Conservation (phyloP, 2,329 filamentous ascomycete genomes). For the Pseudogymnoascus pannorum region DNA sequence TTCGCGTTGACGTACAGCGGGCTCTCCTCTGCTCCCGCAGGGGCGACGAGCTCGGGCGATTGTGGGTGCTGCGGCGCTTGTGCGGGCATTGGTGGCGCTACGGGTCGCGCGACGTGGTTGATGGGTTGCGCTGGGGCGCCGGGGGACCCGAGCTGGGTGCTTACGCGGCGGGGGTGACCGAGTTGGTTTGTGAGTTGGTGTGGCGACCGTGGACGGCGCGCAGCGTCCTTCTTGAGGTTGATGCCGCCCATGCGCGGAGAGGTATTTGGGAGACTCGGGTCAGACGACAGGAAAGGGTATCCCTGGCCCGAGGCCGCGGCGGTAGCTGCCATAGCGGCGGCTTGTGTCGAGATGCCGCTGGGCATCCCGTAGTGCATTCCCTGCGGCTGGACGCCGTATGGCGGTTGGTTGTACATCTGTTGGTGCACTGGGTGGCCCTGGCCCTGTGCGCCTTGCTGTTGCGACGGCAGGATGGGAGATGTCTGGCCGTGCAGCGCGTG, state of each 20-base stretch:
- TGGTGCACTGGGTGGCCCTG: constrained; percentile 52
- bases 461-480: constrained; percentile 73
- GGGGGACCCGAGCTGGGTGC: constrained; percentile 63
- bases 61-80: constrained; percentile 62
- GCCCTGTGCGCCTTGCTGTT: constrained; percentile 60
- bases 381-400: constrained; percentile 65
- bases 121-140: constrained; percentile 45
- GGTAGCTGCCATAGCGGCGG: constrained; percentile 85
- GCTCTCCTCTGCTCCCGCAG: constrained; percentile 68
- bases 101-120: constrained; percentile 51
- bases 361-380: constrained; percentile 79
- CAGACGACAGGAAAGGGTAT: constrained; percentile 63
- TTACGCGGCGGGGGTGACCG: constrained; percentile 56
- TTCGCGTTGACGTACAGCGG: constrained; percentile 98
- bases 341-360: constrained; percentile 56
- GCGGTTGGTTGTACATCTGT: constrained; percentile 68
- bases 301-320: constrained; percentile 78
- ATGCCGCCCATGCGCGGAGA: constrained; percentile 69
- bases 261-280: constrained; percentile 59
- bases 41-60: constrained; percentile 71
- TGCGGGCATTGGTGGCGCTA: constrained; percentile 53
- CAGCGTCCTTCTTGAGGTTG: constrained; percentile 57
- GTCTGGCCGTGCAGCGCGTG: constrained; percentile 54
- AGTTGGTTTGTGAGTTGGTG: constrained; percentile 55
- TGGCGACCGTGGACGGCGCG: constrained; percentile 63